Conservation (phyloP, 306 rosid genomes). For the Corylus heterophylla region DNA sequence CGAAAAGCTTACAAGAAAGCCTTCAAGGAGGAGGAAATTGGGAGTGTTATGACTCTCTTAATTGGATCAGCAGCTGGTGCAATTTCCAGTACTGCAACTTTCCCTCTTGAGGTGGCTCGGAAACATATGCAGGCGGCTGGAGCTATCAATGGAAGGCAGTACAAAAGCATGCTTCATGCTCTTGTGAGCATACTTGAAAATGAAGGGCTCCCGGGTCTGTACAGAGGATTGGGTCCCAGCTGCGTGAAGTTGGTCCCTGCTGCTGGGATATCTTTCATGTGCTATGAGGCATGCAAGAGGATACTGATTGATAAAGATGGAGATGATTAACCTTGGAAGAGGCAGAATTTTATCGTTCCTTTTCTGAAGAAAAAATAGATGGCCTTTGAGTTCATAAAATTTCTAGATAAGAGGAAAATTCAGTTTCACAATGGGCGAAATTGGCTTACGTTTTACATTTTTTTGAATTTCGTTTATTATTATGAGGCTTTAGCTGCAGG, state of each 20-base stretch:
- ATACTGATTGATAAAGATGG: slow-evolving; percentile 44
- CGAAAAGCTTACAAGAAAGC: slow-evolving; percentile 56
- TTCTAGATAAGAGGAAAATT: neutral
- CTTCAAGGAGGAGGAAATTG: slow-evolving; percentile 55
- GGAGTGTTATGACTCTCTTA: slow-evolving; percentile 60
- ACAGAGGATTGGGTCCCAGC: slow-evolving; percentile 74
- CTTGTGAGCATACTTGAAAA: slow-evolving; percentile 55
- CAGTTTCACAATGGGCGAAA: neutral
- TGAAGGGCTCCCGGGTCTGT: slow-evolving; percentile 60
- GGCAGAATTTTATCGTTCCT: neutral
- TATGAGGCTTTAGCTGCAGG: neutral
- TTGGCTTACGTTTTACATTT: neutral
- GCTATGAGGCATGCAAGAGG: slow-evolving; percentile 76
- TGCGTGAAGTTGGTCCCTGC: slow-evolving; percentile 74
- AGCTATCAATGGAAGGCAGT: slow-evolving; percentile 68
- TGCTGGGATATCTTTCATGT: slow-evolving; percentile 80
- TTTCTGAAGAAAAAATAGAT: neutral
- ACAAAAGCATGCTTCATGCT: slow-evolving; percentile 65
- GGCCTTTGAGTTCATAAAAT: slow-evolving; percentile 3
- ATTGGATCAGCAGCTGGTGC: slow-evolving; percentile 80
- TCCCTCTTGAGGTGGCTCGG: slow-evolving; percentile 83
- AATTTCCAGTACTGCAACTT: slow-evolving; percentile 71
- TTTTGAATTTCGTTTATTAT: neutral
- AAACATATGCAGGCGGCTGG: slow-evolving; percentile 88
- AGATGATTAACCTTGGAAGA: neutral